Conservation (phyloP, 306 rosid species). For the Boehmeria nivea region DNA sequence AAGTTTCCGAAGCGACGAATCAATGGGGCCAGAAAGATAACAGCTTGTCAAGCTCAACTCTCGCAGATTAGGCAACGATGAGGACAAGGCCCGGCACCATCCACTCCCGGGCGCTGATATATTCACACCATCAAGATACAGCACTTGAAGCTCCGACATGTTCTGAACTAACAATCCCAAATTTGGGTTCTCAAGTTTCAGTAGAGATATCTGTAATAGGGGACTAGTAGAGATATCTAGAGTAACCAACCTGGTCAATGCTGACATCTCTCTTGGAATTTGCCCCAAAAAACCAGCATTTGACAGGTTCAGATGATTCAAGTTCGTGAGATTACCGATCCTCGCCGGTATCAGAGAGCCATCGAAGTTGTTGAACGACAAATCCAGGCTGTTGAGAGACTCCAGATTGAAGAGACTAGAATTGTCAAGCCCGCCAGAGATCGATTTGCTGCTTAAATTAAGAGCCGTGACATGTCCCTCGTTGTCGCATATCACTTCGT, state of each 20-base stretch:
- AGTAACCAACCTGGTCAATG: slow-evolving; percentile 13
- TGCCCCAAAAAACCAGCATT: slow-evolving; percentile 24
- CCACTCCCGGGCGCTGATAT: slow-evolving; percentile 34
- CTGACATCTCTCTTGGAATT: slow-evolving; percentile 26
- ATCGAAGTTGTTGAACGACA: slow-evolving; percentile 25
- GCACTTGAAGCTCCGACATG: slow-evolving; percentile 22
- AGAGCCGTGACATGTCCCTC: slow-evolving; percentile 18
- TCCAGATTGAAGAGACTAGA: slow-evolving; percentile 29
- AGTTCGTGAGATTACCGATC: slow-evolving; percentile 8
- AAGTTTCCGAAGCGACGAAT: slow-evolving; percentile 20
- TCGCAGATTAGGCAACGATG: slow-evolving; percentile 21
- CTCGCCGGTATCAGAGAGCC: background rate
- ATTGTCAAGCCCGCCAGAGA: slow-evolving; percentile 11
- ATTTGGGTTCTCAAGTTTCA: slow-evolving; percentile 18
- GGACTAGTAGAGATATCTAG: slow-evolving; percentile 20
- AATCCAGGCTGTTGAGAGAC: slow-evolving; percentile 16
- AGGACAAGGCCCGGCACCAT: slow-evolving; percentile 36
- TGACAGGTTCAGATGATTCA: slow-evolving; percentile 20
- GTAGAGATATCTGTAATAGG: fast-evolving
- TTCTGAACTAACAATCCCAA: slow-evolving; percentile 13
- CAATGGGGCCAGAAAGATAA: slow-evolving; percentile 22
- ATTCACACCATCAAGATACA: slow-evolving; percentile 45
- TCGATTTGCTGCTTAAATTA: background rate
- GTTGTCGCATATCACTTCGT: slow-evolving; percentile 36
- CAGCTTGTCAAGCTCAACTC: slow-evolving; percentile 26